phyloP scores from a whole-genome alignment of 345 rosid genomes.

The Noccaea caerulescens region DNA sequence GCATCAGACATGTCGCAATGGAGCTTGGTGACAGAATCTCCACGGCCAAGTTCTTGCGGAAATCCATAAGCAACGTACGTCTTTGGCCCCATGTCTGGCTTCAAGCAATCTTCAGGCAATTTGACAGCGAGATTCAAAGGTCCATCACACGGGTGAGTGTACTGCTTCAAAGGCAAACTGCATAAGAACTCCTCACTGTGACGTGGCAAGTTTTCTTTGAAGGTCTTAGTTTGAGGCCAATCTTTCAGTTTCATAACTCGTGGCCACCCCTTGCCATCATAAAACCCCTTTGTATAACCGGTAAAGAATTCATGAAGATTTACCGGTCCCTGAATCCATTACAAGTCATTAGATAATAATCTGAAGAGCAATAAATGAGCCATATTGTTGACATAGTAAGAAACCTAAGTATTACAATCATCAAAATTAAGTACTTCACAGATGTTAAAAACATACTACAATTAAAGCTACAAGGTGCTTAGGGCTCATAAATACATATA shows the following conservation, averaged over 20 bases:
- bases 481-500: background rate
- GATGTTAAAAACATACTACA: background rate
- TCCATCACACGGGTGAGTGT: slow-evolving; percentile 70
- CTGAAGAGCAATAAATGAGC: slow-evolving; percentile 5
- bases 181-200: slow-evolving; percentile 65
- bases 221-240: slow-evolving; percentile 74
- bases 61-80: slow-evolving; percentile 78
- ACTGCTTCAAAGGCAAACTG: slow-evolving; percentile 75
- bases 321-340: slow-evolving; percentile 52
- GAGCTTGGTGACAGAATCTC: slow-evolving; percentile 89
- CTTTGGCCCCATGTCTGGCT: slow-evolving; percentile 91
- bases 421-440: background rate
- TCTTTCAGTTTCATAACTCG: slow-evolving; percentile 71
- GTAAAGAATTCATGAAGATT: slow-evolving; percentile 60
- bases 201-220: slow-evolving; percentile 65
- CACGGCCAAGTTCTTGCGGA: slow-evolving; percentile 74
- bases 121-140: slow-evolving; percentile 63
- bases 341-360: slow-evolving; percentile 13
- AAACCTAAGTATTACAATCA: background rate
- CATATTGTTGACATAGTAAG: background rate
- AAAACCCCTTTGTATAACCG: slow-evolving; percentile 56
- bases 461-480: background rate
- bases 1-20: slow-evolving; percentile 93
- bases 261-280: slow-evolving; percentile 57
- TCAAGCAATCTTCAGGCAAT: slow-evolving; percentile 56